Evolutionary conservation across 1,284 basidiomycete genomes (phyloP).

Genomic region (Butyriboletus appendiculatus): DNA sequence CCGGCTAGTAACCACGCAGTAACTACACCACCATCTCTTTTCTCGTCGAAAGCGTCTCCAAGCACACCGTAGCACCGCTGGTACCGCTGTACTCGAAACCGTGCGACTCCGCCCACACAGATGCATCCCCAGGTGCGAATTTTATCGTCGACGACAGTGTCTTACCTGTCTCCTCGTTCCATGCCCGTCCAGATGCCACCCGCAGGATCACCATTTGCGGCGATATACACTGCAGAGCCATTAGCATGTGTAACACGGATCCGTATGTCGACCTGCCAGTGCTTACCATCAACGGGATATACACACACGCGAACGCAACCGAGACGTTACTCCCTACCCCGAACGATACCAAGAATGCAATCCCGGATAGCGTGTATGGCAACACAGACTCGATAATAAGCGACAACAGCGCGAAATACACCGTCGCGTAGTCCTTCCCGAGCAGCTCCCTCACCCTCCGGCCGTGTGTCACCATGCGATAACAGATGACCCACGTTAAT

Average conservation of each 20-base stretch:
- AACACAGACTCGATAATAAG: conserved; percentile 31
- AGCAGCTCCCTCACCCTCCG: conserved; percentile 13
- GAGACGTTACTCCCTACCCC: conserved; percentile 16
- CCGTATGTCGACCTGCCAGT: no score
- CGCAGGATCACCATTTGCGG: conserved; percentile 32
- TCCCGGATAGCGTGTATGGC: conserved; percentile 29
- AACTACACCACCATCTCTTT: conserved; percentile 4
- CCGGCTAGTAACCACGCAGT: background rate
- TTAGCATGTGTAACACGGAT: background rate
- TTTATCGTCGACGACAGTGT: conserved; percentile 11
- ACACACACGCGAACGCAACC: conserved; percentile 22
- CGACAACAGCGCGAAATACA: conserved; percentile 22
- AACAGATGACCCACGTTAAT: conserved; percentile 26
- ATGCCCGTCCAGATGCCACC: conserved; percentile 21
- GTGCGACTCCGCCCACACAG: background rate
- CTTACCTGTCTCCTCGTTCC: conserved; percentile 14
- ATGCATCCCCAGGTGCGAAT: conserved; percentile 3
- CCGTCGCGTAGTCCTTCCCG: conserved; percentile 20
- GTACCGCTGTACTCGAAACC: background rate
- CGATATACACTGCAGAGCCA: conserved; percentile 22
- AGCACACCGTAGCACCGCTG: background rate
- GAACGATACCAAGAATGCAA: conserved; percentile 28
- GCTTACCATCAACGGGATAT: conserved; percentile 27
- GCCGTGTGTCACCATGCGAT: conserved; percentile 22
- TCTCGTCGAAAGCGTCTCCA: background rate